phyloP scores from a whole-genome alignment of 441 rosid genomes.

The Gossypium trilobum region DNA sequence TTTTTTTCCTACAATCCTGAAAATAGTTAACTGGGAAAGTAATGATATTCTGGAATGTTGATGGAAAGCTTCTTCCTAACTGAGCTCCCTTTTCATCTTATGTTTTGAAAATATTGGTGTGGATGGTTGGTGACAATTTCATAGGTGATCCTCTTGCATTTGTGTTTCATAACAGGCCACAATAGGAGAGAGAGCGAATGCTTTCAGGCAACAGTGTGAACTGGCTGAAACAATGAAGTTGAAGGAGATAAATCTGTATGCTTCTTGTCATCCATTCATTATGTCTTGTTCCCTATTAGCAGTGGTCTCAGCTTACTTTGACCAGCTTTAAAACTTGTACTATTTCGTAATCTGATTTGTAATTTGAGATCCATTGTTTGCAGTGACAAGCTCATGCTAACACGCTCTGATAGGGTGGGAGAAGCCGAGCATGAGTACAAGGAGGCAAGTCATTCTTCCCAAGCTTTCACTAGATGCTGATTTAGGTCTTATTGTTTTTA shows the following conservation, averaged over 20 bases:
- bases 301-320: neutral
- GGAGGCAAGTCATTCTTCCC: slow-evolving; percentile 42
- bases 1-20: neutral
- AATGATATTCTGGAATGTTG: neutral
- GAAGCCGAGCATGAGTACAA: slow-evolving; percentile 83
- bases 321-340: neutral
- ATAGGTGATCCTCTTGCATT: slow-evolving; percentile 10
- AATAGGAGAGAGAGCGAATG: slow-evolving; percentile 85
- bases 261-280: slow-evolving; percentile 7
- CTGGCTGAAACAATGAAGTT: slow-evolving; percentile 85
- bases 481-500: neutral
- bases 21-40: neutral
- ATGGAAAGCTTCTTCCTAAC: neutral
- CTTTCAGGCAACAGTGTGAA: slow-evolving; percentile 91
- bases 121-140: neutral
- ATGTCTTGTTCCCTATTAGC: neutral
- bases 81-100: neutral
- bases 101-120: slow-evolving; percentile 4
- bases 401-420: slow-evolving; percentile 77
- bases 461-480: neutral
- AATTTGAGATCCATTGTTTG: slow-evolving; percentile 12
- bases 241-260: slow-evolving; percentile 98
- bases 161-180: slow-evolving; percentile 58
- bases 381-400: slow-evolving; percentile 88
- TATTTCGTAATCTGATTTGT: neutral